Evolutionary conservation across 805 yeast species (phyloP).

Genomic region (Candida patagonica): DNA sequence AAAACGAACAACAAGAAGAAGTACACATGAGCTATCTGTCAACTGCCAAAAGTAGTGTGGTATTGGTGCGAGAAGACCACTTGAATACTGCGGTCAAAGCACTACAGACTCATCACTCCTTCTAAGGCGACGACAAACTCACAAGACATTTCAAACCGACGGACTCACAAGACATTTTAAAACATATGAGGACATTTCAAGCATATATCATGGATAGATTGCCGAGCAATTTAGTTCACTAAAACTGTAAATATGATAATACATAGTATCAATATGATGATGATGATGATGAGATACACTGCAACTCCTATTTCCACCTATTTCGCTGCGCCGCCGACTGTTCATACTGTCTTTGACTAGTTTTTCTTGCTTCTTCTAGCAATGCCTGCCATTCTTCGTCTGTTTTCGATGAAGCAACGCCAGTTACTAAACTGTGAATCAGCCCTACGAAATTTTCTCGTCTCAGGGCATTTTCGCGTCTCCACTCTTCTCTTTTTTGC

Average conservation of each 20-base stretch:
- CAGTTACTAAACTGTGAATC: slow-evolving; percentile 37
- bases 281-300: neutral
- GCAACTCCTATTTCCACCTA: neutral
- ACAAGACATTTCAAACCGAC: slow-evolving; percentile 1
- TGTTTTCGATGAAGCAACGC: slow-evolving; percentile 26
- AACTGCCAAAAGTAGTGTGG: slow-evolving; percentile 50
- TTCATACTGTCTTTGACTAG: neutral
- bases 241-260: neutral
- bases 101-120: no score
- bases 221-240: neutral
- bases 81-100: slow-evolving; percentile 26
- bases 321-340: neutral
- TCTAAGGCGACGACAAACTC: neutral
- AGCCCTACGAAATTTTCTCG: slow-evolving; percentile 46
- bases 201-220: no score
- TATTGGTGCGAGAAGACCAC: slow-evolving; percentile 48
- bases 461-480: slow-evolving; percentile 44
- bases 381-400: slow-evolving; percentile 16
- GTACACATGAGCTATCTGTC: slow-evolving; percentile 47
- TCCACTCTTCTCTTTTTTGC: slow-evolving; percentile 43
- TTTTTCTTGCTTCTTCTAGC: slow-evolving; percentile 8
- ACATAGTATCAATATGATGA: neutral
- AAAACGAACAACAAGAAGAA: slow-evolving; percentile 26
- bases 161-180: neutral
- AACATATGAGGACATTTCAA: neutral